A percentile compares a stretch with the other conserved stretches of the same genome.
phyloP scores from a whole-genome alignment of 2,329 filamentous ascomycete genomes.

The Trichoderma hamatum region DNA sequence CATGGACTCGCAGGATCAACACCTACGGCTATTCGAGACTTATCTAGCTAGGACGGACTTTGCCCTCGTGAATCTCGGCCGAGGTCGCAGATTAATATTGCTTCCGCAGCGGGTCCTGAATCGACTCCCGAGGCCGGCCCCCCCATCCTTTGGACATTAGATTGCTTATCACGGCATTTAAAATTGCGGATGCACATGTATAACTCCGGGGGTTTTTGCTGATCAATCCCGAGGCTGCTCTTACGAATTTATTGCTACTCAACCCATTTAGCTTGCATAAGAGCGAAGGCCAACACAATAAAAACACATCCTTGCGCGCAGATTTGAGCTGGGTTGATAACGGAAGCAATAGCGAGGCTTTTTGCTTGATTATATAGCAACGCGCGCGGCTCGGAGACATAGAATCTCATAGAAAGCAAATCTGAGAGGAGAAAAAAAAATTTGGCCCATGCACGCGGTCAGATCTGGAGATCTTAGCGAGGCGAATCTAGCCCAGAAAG shows the following conservation, averaged over 20 bases:
- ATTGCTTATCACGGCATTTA: not conserved
- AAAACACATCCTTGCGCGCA: not conserved
- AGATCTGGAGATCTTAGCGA: constrained; percentile 22
- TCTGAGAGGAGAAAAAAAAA: not conserved
- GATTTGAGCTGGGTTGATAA: not conserved
- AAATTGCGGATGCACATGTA: not conserved
- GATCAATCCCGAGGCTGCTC: constrained; percentile 12
- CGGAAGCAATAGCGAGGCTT: not conserved
- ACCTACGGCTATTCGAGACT: not conserved
- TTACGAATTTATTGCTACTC: not conserved
- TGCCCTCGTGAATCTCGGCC: not conserved
- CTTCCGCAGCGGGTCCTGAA: constrained; percentile 8
- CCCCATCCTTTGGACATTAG: not conserved
- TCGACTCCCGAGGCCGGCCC: not conserved
- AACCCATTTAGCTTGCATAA: not conserved
- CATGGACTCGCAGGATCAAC: not conserved
- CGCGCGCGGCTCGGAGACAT: not conserved
- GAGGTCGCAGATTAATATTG: constrained; percentile 8
- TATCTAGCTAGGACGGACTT: not conserved
- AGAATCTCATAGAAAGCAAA: constrained; percentile 12
- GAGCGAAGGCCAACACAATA: not conserved
- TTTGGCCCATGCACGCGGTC: constrained; percentile 1
- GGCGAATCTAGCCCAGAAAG: not conserved
- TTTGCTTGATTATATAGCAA: not conserved
- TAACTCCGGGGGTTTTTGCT: constrained; percentile 13